Evolutionary conservation across 2,329 filamentous ascomycete genomes (phyloP).

Genomic region (Fusarium sp.): DNA sequence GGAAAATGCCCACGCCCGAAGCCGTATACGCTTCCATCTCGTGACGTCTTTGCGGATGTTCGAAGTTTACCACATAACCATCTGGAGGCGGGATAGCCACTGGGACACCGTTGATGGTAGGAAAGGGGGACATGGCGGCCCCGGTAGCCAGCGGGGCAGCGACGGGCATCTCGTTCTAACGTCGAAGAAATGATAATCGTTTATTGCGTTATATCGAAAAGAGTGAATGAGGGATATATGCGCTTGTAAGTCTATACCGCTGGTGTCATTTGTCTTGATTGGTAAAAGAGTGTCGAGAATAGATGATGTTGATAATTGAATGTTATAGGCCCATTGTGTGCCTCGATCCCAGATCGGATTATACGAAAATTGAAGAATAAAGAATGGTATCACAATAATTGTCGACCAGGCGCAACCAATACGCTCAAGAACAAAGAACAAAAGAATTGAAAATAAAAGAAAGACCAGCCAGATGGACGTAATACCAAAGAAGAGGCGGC

Average conservation of each 20-base stretch:
- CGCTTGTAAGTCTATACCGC: not conserved
- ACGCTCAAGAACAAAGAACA: not conserved
- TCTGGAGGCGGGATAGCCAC: slow-evolving; percentile 43
- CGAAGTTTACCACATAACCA: slow-evolving; percentile 50
- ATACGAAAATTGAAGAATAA: not conserved
- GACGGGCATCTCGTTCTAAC: not conserved
- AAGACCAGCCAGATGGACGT: not conserved
- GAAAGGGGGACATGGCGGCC: slow-evolving; percentile 26
- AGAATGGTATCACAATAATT: not conserved
- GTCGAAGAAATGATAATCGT: not conserved
- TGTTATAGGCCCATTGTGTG: not conserved
- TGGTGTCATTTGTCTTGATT: not conserved
- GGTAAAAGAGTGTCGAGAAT: not conserved
- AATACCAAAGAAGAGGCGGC: not conserved
- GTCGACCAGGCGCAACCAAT: not conserved
- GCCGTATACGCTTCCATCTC: slow-evolving; percentile 36
- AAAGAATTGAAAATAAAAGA: not conserved
- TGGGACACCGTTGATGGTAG: slow-evolving; percentile 30
- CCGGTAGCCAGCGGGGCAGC: not conserved
- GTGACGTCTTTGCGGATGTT: slow-evolving; percentile 45
- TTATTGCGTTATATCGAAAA: not conserved
- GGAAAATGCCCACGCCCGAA: slow-evolving; percentile 31
- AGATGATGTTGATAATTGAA: not conserved
- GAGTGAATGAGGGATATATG: not conserved
- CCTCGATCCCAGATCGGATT: slow-evolving; percentile 8